These are phyloP conservation scores for Lachancea kluyveri DNA, from an alignment of 805 yeast species.

Conservation along the genomic window DNA sequence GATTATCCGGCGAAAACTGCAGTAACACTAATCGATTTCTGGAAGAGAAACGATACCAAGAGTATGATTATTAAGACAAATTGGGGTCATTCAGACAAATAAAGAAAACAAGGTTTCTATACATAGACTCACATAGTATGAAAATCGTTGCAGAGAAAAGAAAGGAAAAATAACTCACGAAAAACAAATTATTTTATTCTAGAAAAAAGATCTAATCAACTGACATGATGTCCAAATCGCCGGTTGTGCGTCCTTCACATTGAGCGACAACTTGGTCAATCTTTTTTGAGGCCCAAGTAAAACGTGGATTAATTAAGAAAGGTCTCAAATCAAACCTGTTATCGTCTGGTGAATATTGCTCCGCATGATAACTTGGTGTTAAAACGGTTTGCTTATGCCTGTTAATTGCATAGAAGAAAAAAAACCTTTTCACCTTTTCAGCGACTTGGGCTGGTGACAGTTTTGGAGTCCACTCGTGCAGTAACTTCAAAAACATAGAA, in stretches of 20 bases:
- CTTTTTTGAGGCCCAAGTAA: conserved; percentile 83
- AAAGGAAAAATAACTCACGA: no score
- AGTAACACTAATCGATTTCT: conserved; percentile 40
- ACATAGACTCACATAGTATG: no score
- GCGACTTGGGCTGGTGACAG: conserved; percentile 82
- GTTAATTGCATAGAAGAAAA: conserved; percentile 89
- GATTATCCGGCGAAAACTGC: conserved; percentile 73
- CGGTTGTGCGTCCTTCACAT: conserved; percentile 34
- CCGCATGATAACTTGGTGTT: conserved; percentile 97
- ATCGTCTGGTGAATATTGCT: conserved; percentile 96
- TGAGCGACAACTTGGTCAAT: conserved; percentile 75
- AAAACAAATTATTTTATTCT: no score
- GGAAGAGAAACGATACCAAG: conserved; percentile 36
- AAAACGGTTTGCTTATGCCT: conserved; percentile 97
- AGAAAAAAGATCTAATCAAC: conserved; percentile 28
- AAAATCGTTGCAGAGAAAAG: no score
- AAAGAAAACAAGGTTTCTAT: no score
- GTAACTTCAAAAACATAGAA: conserved; percentile 83
- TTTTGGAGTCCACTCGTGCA: conserved; percentile 88
- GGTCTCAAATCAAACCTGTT: conserved; percentile 95
- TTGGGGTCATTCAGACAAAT: conserved; percentile 29
- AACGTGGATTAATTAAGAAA: conserved; percentile 85
- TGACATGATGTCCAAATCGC: conserved; percentile 25
- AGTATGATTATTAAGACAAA: conserved; percentile 32
- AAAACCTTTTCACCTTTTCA: conserved; percentile 85